Conservation (phyloP, 306 rosid genomes). For the Quercus robur region DNA sequence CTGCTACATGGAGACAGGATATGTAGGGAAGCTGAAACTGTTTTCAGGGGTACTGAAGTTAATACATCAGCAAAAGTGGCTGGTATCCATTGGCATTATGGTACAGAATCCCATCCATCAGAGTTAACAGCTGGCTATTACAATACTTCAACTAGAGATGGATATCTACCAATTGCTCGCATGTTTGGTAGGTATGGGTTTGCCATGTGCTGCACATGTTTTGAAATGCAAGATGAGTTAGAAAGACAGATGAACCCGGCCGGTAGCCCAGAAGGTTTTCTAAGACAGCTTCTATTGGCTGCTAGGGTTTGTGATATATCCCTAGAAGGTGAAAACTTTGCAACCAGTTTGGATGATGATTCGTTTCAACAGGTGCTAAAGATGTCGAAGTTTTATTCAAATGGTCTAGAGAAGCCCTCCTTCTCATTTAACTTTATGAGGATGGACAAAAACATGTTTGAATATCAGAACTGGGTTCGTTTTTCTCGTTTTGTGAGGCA, state of each 20-base stretch:
- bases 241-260: slow-evolving; percentile 49
- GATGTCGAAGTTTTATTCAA: slow-evolving; percentile 66
- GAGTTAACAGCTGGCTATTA: slow-evolving; percentile 89
- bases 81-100: slow-evolving; percentile 70
- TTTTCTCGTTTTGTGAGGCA: slow-evolving; percentile 84
- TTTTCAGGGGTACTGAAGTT: slow-evolving; percentile 70
- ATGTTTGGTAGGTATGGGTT: slow-evolving; percentile 70
- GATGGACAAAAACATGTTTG: slow-evolving; percentile 76
- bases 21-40: slow-evolving; percentile 74
- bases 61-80: slow-evolving; percentile 63
- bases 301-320: slow-evolving; percentile 78
- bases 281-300: slow-evolving; percentile 68
- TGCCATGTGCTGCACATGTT: slow-evolving; percentile 76
- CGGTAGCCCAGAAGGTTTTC: slow-evolving; percentile 81
- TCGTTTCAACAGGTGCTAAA: slow-evolving; percentile 60
- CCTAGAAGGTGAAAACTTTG: slow-evolving; percentile 70
- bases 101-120: slow-evolving; percentile 68
- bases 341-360: slow-evolving; percentile 48
- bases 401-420: slow-evolving; percentile 72
- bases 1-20: slow-evolving; percentile 81
- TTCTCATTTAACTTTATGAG: slow-evolving; percentile 83
- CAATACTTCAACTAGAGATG: slow-evolving; percentile 62
- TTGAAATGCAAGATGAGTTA: slow-evolving; percentile 59
- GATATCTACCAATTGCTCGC: slow-evolving; percentile 74
- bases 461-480: slow-evolving; percentile 61